A percentile compares a stretch with the other conserved stretches of the same genome.
Conservation (phyloP, 1,284 basidiomycete species). For the Hymenochaete sp. region DNA sequence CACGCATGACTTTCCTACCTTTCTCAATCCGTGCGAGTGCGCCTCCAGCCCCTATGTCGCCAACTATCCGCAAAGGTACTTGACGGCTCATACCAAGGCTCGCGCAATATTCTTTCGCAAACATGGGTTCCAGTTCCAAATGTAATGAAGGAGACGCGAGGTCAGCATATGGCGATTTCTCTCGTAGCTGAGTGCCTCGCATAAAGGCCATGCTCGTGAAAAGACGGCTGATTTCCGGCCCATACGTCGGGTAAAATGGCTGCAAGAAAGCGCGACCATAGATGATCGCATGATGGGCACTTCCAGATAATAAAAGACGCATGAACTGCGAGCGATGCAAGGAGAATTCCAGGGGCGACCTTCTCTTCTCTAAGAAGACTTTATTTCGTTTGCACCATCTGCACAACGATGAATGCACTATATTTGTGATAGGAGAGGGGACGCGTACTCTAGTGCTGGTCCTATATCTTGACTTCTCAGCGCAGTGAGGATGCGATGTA, state of each 20-base stretch:
- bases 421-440: slow-evolving; percentile 5
- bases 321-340: slow-evolving; percentile 84
- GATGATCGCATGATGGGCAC: slow-evolving; percentile 50
- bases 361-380: slow-evolving; percentile 54
- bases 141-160: slow-evolving; percentile 62
- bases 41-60: slow-evolving; percentile 85
- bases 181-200: slow-evolving; percentile 46
- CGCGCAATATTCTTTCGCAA: slow-evolving; percentile 86
- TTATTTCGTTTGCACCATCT: slow-evolving; percentile 75
- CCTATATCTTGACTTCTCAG: slow-evolving; percentile 59
- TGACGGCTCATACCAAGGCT: slow-evolving; percentile 81
- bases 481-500: slow-evolving; percentile 67
- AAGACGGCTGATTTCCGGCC: slow-evolving; percentile 66
- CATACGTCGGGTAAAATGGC: slow-evolving; percentile 58
- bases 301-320: slow-evolving; percentile 52
- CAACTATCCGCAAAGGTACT: slow-evolving; percentile 78
- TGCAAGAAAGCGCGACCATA: slow-evolving; percentile 70
- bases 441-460: slow-evolving; percentile 64
- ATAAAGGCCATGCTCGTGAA: slow-evolving; percentile 69
- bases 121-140: slow-evolving; percentile 70
- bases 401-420: slow-evolving; percentile 12
- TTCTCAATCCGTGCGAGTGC: slow-evolving; percentile 87
- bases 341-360: slow-evolving; percentile 76
- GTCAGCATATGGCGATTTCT: slow-evolving; percentile 67
- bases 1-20: slow-evolving; percentile 85